phyloP scores from a whole-genome alignment of 345 rosid species.

The Citrus cavaleriei region DNA sequence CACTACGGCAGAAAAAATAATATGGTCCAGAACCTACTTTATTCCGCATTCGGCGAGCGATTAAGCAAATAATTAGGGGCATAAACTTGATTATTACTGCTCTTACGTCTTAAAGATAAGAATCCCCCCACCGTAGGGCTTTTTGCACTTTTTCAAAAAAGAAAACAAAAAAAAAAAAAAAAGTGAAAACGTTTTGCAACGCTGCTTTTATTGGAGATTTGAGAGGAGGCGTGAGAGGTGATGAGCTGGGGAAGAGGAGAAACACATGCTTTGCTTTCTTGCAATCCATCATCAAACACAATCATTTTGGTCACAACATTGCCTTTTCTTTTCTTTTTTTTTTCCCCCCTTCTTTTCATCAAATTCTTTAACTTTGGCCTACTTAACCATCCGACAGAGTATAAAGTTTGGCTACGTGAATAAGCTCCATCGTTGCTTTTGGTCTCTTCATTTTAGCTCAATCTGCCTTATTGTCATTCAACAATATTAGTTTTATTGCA shows the following conservation, averaged over 20 bases:
- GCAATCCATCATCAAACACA: constrained; percentile 26
- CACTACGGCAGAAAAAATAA: not conserved
- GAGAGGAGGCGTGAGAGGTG: constrained; percentile 15
- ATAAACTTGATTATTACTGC: not conserved
- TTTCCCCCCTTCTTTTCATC: not conserved
- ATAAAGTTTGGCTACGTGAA: constrained; percentile 20
- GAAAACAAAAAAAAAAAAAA: not conserved
- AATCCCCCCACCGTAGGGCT: not conserved
- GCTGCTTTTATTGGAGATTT: constrained; percentile 4
- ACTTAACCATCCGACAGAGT: constrained; percentile 20
- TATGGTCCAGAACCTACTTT: not conserved
- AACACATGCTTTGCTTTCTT: constrained; percentile 5
- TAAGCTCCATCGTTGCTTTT: constrained; percentile 15
- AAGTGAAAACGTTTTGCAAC: not conserved
- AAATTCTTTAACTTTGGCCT: constrained; percentile 11
- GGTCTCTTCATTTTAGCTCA: not conserved
- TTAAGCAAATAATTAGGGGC: not conserved
- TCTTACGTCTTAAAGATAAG: not conserved
- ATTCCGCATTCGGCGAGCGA: not conserved
- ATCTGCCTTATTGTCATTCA: not conserved
- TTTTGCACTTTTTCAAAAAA: not conserved
- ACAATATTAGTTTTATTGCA: too few species aligned
- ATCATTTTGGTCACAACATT: constrained; percentile 22
- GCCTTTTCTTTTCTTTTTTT: not conserved
- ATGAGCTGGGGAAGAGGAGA: not conserved